These are phyloP conservation scores for Myxozyma neotropica DNA, from an alignment of 805 yeast genomes.

Conservation along the genomic window DNA sequence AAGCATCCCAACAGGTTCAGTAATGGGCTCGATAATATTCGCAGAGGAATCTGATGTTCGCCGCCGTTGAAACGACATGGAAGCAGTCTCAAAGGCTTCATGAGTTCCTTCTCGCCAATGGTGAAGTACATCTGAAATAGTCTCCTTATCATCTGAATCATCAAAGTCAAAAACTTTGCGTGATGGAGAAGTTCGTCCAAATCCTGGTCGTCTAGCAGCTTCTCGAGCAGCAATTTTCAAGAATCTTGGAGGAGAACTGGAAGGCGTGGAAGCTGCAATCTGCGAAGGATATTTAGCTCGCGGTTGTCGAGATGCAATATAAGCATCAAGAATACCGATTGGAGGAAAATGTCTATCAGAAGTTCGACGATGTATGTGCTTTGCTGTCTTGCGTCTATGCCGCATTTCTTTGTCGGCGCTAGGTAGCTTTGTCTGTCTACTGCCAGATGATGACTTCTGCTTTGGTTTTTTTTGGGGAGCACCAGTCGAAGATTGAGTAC, in stretches of 20 bases:
- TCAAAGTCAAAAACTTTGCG: conserved; percentile 28
- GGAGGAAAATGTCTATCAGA: not conserved
- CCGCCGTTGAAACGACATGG: conserved; percentile 3
- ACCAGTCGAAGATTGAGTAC: conserved; percentile 14
- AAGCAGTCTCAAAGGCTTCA: conserved; percentile 30
- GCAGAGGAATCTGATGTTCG: not conserved
- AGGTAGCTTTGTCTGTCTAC: not conserved
- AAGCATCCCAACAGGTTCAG: not conserved
- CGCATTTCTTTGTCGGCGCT: not conserved
- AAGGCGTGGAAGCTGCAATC: not conserved
- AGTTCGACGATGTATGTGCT: not conserved
- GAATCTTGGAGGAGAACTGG: conserved; percentile 23
- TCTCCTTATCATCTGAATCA: conserved; percentile 27
- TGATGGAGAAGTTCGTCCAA: conserved; percentile 26
- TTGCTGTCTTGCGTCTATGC: not conserved
- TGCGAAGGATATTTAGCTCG: too few relatives aligned
- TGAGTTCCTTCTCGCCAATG: conserved; percentile 34
- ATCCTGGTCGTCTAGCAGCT: conserved; percentile 14
- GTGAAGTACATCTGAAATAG: conserved; percentile 22
- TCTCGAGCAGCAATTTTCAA: conserved; percentile 29
- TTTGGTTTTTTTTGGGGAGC: not conserved
- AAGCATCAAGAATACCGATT: conserved; percentile 32
- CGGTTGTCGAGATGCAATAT: conserved; percentile 5
- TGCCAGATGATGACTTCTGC: not conserved
- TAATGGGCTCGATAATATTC: not conserved